A percentile compares a stretch with the other conserved stretches of the same genome.
Evolutionary conservation across 176 grass and related monocot genomes (phyloP).

Genomic region (Ensete glaucum): DNA sequence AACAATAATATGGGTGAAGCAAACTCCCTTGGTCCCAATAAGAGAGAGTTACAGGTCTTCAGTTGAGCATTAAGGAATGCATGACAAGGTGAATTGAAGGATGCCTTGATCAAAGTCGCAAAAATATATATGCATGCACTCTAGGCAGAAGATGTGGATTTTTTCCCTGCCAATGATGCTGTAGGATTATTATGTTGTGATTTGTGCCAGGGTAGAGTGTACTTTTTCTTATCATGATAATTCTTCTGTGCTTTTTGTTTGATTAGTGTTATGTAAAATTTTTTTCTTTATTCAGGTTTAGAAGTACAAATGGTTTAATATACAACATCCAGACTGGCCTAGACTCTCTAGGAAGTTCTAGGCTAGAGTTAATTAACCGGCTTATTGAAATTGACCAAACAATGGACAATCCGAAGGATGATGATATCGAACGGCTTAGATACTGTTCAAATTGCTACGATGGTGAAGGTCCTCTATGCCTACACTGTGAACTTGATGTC

Average conservation of each 20-base stretch:
- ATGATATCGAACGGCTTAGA: constrained; percentile 68
- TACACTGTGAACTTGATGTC: constrained; percentile 80
- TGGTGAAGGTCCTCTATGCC: constrained; percentile 77
- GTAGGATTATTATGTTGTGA: background rate
- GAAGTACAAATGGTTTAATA: constrained; percentile 56
- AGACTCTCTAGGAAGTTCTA: constrained; percentile 66
- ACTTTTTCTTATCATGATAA: background rate
- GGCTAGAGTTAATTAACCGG: constrained; percentile 51
- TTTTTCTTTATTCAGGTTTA: constrained; percentile 43
- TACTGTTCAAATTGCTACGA: constrained; percentile 86
- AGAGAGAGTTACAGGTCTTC: no score
- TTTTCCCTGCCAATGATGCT: background rate
- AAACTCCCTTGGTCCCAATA: no score
- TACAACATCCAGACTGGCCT: constrained; percentile 70
- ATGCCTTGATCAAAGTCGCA: no score
- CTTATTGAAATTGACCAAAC: constrained; percentile 78
- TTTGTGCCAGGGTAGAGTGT: background rate
- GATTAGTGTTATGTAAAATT: background rate
- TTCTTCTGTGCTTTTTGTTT: background rate
- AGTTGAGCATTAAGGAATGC: no score
- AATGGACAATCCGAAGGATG: constrained; percentile 74
- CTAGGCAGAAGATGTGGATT: no score
- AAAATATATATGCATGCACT: no score
- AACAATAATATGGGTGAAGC: no score
- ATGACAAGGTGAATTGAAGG: no score